Evolutionary conservation across 768 basidiomycete genomes (phyloP), one percentile per base, ranked within the genome.

Genomic region (Mycena alexandri): DNA sequence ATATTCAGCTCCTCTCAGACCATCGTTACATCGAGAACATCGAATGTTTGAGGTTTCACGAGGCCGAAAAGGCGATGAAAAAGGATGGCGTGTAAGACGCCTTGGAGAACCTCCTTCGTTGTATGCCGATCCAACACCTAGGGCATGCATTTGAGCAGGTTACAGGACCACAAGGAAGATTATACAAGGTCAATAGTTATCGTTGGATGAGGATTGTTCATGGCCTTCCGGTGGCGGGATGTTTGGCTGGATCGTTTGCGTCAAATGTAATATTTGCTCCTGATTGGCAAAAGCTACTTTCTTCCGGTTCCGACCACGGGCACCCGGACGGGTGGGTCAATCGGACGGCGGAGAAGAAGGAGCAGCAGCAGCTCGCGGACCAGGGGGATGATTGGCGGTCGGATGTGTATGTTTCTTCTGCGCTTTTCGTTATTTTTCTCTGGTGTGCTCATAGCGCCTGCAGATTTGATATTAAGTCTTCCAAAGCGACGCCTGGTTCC

Each of bases 21-120:
- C 89, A 95, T 90, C 1, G 93, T 94, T 22, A 95, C 89, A 75
- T 95, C 93, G 13, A 94, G 83, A 0, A 95, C 89, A 63, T 95
- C 93, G 65, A 92, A 90, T 2, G 85, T 90, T 71, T 86, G 86
- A 0, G 94, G 91, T 71, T 90, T 93, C 47, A 95, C 85, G 0
- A 87, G 89, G 4, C 93, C 94, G 74, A 95, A 93, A 21, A 94
- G 82, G 10, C 93, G 87, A 74, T 95, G 93, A 75, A 95, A 95
- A 17, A 95, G 81, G 53, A 95, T 90, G 0, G 92, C 83, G 72
- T 95, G 94, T n/a, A 95, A 84, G 58, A 94, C 82, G 4, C 88
- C 93, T 61, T 85, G 86, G 8, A 95, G 85, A 48, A 90, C 91
- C 70, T 94, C 93, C 76, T 89, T 90, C 42, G 87, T 85, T 19